phyloP scores from a whole-genome alignment of 441 rosid genomes.

The Geranium incanum region DNA sequence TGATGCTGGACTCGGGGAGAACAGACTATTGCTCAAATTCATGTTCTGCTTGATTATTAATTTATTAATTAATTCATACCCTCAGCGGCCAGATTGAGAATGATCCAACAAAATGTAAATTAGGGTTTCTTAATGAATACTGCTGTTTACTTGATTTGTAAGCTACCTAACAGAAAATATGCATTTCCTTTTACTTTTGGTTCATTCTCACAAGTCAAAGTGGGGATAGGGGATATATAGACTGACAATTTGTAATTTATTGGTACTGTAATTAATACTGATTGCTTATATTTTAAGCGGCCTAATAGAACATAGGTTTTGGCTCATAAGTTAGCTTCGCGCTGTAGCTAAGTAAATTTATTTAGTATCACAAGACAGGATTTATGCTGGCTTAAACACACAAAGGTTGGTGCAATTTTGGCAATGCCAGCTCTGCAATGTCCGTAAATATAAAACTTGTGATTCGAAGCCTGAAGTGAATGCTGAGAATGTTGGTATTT shows the following conservation, averaged over 20 bases:
- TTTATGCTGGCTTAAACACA: background rate
- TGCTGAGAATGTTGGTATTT: conserved; percentile 5
- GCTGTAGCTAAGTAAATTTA: background rate
- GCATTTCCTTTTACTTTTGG: background rate
- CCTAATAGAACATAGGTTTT: background rate
- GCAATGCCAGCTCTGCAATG: background rate
- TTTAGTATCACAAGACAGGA: background rate
- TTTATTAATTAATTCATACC: no score
- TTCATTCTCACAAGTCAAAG: background rate
- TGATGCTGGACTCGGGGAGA: background rate
- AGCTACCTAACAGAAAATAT: background rate
- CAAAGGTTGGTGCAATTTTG: background rate
- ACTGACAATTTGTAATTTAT: background rate
- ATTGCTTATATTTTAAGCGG: background rate
- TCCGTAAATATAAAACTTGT: background rate
- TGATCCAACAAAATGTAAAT: no score
- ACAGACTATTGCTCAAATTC: background rate
- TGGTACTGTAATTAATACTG: background rate
- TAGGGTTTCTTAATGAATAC: no score
- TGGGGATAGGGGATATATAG: background rate
- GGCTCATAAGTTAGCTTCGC: background rate
- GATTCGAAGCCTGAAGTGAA: background rate
- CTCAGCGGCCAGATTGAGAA: no score
- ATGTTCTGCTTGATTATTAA: background rate
- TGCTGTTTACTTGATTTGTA: no score